Percentiles rank a stretch among this genome's conserved stretches.
These are phyloP conservation scores for Phytophthora hibernalis DNA, from an alignment of 352 stramenopile genomes.

Conservation along the genomic window DNA sequence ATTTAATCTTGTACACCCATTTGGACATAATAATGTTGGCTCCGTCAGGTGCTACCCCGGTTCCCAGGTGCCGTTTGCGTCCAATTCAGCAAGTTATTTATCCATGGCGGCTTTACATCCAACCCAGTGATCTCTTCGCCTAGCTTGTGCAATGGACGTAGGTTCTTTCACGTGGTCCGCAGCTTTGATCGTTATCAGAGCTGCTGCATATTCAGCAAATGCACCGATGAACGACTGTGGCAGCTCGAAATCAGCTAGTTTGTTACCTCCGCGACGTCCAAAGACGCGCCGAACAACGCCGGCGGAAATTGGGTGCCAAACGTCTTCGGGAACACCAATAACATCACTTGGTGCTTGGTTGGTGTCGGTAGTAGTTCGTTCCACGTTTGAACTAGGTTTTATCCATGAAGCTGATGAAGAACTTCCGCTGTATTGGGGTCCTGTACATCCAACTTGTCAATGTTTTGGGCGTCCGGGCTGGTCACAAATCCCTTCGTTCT, in stretches of 20 bases:
- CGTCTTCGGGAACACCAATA: conserved; percentile 1
- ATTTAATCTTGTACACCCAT: too few species aligned
- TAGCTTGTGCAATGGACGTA: background rate
- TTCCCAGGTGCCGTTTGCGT: background rate
- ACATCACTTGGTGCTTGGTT: too few species aligned
- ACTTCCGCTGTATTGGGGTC: background rate
- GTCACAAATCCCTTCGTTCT: background rate
- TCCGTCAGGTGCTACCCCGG: background rate
- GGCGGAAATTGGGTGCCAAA: background rate
- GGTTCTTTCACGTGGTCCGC: background rate
- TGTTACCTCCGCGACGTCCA: background rate
- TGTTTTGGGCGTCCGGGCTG: conserved; percentile 5
- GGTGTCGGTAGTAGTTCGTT: too few species aligned
- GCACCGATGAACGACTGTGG: background rate
- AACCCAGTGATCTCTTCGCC: background rate
- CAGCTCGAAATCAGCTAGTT: background rate
- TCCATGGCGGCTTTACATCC: background rate
- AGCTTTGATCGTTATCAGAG: background rate
- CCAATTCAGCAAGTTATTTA: background rate
- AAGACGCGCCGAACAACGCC: background rate
- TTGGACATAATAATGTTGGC: background rate
- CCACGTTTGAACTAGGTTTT: background rate
- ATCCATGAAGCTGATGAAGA: background rate
- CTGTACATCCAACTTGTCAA: conserved; percentile 4
- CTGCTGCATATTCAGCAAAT: background rate